Evolutionary conservation across 805 yeast genomes (phyloP).

Genomic region (Novakomyces olei): DNA sequence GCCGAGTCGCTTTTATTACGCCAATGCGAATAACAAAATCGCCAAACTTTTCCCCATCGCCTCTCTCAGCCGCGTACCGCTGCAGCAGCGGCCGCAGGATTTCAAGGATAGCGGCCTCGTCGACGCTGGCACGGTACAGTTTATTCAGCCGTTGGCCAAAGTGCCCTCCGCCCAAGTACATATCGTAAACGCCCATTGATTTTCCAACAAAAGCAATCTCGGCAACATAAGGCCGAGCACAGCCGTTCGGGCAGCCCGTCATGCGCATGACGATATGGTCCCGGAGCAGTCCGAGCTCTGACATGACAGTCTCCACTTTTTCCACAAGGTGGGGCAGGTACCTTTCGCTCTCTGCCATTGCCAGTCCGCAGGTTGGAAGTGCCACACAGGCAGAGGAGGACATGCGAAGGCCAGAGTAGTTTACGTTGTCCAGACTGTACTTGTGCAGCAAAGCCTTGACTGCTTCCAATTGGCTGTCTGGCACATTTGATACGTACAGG

Average conservation of each 20-base stretch:
- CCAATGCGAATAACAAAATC: slow-evolving; percentile 76
- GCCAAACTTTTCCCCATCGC: slow-evolving; percentile 85
- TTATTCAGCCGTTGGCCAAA: slow-evolving; percentile 84
- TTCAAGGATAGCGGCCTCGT: slow-evolving; percentile 67
- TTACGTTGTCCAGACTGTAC: slow-evolving; percentile 65
- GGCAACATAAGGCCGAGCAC: slow-evolving; percentile 96
- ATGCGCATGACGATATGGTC: slow-evolving; percentile 90
- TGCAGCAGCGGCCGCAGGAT: slow-evolving; percentile 70
- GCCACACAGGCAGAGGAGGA: slow-evolving; percentile 96
- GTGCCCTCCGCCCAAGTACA: slow-evolving; percentile 90
- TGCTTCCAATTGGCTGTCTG: slow-evolving; percentile 39
- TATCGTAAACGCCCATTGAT: slow-evolving; percentile 78
- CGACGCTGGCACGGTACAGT: slow-evolving; percentile 65
- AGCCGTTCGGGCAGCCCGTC: slow-evolving; percentile 98
- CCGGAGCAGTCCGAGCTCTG: slow-evolving; percentile 80
- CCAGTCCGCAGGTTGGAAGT: slow-evolving; percentile 94
- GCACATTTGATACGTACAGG: slow-evolving; percentile 48
- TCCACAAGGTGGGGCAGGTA: slow-evolving; percentile 55
- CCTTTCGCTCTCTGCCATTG: slow-evolving; percentile 96
- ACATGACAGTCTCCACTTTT: slow-evolving; percentile 67
- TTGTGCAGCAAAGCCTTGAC: slow-evolving; percentile 44
- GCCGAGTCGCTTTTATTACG: slow-evolving; percentile 68
- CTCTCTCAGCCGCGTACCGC: slow-evolving; percentile 82
- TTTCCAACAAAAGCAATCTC: slow-evolving; percentile 91
- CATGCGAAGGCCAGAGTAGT: slow-evolving; percentile 62